These are phyloP conservation scores for Podila horticola DNA, from an alignment of 192 early-diverging fungal species.

Conservation along the genomic window DNA sequence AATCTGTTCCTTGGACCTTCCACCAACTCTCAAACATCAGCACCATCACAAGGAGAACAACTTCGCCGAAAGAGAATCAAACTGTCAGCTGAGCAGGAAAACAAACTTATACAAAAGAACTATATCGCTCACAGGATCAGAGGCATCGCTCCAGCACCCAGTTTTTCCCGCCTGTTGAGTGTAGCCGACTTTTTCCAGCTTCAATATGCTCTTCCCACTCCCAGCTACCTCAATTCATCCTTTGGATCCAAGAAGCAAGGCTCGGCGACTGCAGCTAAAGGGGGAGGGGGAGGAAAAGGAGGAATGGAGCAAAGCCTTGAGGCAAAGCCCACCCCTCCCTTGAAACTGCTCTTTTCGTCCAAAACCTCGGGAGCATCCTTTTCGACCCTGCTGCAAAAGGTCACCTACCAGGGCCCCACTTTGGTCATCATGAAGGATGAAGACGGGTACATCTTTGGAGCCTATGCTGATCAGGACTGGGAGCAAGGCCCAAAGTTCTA, in stretches of 20 bases:
- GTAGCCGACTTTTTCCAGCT: constrained; percentile 55
- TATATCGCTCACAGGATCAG: constrained; percentile 42
- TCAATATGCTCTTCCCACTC: constrained; percentile 36
- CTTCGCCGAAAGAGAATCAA: constrained; percentile 11
- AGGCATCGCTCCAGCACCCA: constrained; percentile 26
- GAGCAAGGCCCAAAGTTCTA: constrained; percentile 69
- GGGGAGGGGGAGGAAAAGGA: constrained; percentile 1
- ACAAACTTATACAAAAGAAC: constrained; percentile 36
- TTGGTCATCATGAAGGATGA: constrained; percentile 60
- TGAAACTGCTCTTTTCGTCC: constrained; percentile 59
- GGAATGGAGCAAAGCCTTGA: constrained; percentile 1
- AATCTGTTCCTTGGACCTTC: constrained; percentile 38
- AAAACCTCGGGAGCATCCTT: constrained; percentile 58
- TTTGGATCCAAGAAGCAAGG: constrained; percentile 13
- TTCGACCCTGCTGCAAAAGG: constrained; percentile 57
- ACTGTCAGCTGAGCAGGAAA: constrained; percentile 25
- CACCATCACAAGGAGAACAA: neutral
- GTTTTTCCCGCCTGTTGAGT: constrained; percentile 49
- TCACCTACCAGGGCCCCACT: constrained; percentile 59
- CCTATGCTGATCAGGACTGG: constrained; percentile 69
- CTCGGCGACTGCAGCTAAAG: neutral
- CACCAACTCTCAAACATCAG: neutral
- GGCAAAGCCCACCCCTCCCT: constrained; percentile 18
- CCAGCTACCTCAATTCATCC: constrained; percentile 15
- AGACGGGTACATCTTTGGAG: constrained; percentile 73